Base-by-base conservation (phyloP, 176 grass and related monocot genomes). In the Saccharum spontaneum region DNA sequence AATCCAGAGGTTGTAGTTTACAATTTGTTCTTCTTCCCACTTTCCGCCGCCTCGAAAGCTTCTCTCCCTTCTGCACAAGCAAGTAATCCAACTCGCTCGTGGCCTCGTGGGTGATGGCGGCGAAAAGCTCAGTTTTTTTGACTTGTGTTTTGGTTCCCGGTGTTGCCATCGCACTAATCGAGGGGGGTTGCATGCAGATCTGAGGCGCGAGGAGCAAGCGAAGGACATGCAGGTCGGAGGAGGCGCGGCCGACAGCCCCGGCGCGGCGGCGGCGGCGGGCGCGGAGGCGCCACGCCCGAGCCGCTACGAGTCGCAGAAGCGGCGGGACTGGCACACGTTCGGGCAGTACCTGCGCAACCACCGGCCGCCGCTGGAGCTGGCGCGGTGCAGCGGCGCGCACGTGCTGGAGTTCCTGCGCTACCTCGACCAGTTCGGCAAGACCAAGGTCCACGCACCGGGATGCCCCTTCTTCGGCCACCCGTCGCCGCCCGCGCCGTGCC, bases 361-460 rank as follows among this genome's bases (percentile, higher is more conserved):
- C 79, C 93, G 93, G 5, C 93, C 93, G 82, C 93, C 93, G 70
- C 87, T 94, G 70, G 87, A 87, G 85, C 90, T 94, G 11, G 13
- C 79, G 2, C 93, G 93, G 8, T 94, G 93, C 93, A 94, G 93
- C 87, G 93, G 93, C 46, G 93, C 93, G 3, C 90, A 94, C 82
- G 93, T 94, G 37, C 90, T 94, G 0, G 93, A 92, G 79, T 94
- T 94, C 90, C 87, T 94, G 45, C 90, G 93, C 64, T 94, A 92
- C 87, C 90, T 94, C 0, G 93, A 94, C 87, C 93, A 94, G 85
- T 94, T 94, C 82, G 93, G 93, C 52, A 94, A 94, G 90, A 94
- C 93, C 31, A 94, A 94, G 87, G 90, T 94, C 1, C 93, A 94
- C 90, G 82, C 87, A 3, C 10, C 5, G 1, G 87, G 87, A 0